Percentiles rank a stretch among this genome's conserved stretches.
Evolutionary conservation across 2,329 filamentous ascomycete species (phyloP).

Genomic region (Gaeumannomyces tritici): DNA sequence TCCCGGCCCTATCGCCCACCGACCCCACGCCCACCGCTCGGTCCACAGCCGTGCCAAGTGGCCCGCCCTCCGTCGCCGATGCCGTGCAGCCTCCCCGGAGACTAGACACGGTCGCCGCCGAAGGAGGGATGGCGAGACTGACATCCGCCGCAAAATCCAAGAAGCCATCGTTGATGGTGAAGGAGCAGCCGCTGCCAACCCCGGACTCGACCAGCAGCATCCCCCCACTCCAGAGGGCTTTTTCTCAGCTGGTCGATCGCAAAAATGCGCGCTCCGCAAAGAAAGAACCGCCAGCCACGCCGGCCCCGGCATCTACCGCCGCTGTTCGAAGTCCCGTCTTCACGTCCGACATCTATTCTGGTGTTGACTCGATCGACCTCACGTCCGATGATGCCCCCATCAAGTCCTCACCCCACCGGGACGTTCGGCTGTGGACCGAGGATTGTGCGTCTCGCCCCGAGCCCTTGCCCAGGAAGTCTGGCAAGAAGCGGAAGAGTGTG

Average conservation of each 20-base stretch:
- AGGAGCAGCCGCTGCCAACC: constrained; percentile 24
- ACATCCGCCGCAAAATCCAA: constrained; percentile 32
- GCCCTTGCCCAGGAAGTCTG: constrained; percentile 22
- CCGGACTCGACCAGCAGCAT: constrained; percentile 25
- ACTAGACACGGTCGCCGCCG: constrained; percentile 10
- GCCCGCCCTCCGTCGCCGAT: constrained; percentile 9
- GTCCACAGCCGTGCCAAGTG: constrained; percentile 1
- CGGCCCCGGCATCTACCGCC: constrained; percentile 7
- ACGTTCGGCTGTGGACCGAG: constrained; percentile 32
- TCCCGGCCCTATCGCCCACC: background rate
- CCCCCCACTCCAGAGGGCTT: constrained; percentile 23
- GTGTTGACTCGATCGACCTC: constrained; percentile 19
- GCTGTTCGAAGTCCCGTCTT: constrained; percentile 9
- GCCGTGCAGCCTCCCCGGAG: constrained; percentile 5
- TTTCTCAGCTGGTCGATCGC: constrained; percentile 10
- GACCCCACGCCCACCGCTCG: background rate
- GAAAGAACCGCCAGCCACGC: constrained; percentile 4
- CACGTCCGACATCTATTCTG: background rate
- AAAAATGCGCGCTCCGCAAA: background rate
- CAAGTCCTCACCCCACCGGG: constrained; percentile 15
- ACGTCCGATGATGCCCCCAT: constrained; percentile 18
- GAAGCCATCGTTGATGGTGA: constrained; percentile 33
- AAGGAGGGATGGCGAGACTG: constrained; percentile 34
- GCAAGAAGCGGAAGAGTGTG: constrained; percentile 43
- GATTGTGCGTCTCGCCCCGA: constrained; percentile 28